Base-by-base conservation (phyloP, 1,284 basidiomycete species). In the Cutaneotrichosporon arboriforme region DNA sequence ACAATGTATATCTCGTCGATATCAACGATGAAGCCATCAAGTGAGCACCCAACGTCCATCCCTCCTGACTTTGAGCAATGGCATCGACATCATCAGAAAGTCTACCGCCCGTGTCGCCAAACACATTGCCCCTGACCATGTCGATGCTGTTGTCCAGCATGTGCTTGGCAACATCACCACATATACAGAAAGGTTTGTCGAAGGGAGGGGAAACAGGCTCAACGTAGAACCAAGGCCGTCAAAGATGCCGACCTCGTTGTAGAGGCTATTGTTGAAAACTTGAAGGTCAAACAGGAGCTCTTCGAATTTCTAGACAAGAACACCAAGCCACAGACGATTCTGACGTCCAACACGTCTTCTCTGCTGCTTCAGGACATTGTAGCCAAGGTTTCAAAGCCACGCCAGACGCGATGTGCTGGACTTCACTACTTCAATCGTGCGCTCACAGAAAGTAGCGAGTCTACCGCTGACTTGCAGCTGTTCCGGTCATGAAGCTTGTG, bases 181-280 rank as follows among this genome's bases (percentile, higher is more conserved):
- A 1, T 79, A 77, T 2, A 81, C 79, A 2, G 78, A 81, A 55
- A 73, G 78, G 50, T 72, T 49, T 59, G 70, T 65, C 4, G 12
- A n/a, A 1, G 23, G 1, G 9, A 8, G 8, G 17, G 10, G 8
- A 20, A n/a, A 4, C 1, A 35, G 12, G 36, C 36, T 49, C 21
- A 33, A 31, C n/a, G 1, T 40, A 74, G 72, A 8, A 67, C 58
- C 8, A 68, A 74, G 42, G 79, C 78, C 1, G 79, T 80, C 31
- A 60, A 75, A 37, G 56, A 74, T 2, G 73, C 79, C 4, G 80
- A 82, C 62, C 66, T 81, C 36, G 80, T 82, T 43, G 74, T 82
- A 42, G 81, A 82, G 66, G 81, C 81, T 1, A 81, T 82, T 53
- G 78, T 82, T 52, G 81, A 82, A 62, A 78, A 78, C 57, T 65